Conservation (phyloP, 768 basidiomycete genomes). For the Boletus pseudo-olivaceus region DNA sequence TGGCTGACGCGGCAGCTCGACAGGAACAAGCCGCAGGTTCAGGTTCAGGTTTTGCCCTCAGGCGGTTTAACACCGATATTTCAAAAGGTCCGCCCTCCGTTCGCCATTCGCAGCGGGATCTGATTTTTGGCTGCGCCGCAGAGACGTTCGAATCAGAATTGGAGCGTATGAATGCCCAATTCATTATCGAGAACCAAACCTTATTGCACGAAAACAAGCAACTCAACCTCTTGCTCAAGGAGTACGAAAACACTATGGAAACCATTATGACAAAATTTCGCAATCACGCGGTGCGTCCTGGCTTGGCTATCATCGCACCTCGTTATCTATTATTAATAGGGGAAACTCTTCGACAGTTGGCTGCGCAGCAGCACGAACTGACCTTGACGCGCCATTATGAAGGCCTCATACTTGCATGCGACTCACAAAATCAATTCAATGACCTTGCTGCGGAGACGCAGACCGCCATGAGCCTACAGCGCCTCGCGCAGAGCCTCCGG, state of each 20-base stretch:
- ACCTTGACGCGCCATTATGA: conserved; percentile 91
- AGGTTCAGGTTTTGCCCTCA: conserved; percentile 70
- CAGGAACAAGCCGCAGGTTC: conserved; percentile 75
- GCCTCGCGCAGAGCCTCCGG: conserved; percentile 68
- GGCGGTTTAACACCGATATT: conserved; percentile 86
- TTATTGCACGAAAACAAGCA: conserved; percentile 95
- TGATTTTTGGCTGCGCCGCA: conserved; percentile 33
- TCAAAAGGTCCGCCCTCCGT: conserved; percentile 56
- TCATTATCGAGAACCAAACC: conserved; percentile 91
- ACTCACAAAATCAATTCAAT: conserved; percentile 49
- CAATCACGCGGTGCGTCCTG: conserved; percentile 72
- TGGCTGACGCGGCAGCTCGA: conserved; percentile 8
- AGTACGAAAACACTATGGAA: conserved; percentile 93
- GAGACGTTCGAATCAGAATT: conserved; percentile 91
- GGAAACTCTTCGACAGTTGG: conserved; percentile 48
- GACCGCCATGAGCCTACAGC: conserved; percentile 62
- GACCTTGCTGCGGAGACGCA: conserved; percentile 60
- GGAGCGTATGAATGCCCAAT: conserved; percentile 84
- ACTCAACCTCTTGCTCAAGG: conserved; percentile 80
- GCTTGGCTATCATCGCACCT: not conserved
- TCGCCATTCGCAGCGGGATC: conserved; percentile 6
- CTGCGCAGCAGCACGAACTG: conserved; percentile 88
- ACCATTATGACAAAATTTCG: conserved; percentile 97
- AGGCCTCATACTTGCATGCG: conserved; percentile 63
- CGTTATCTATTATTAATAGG: conserved; percentile 5